phyloP scores from a whole-genome alignment of 108 stramenopile genomes.

The Stephanodiscus minutulus region DNA sequence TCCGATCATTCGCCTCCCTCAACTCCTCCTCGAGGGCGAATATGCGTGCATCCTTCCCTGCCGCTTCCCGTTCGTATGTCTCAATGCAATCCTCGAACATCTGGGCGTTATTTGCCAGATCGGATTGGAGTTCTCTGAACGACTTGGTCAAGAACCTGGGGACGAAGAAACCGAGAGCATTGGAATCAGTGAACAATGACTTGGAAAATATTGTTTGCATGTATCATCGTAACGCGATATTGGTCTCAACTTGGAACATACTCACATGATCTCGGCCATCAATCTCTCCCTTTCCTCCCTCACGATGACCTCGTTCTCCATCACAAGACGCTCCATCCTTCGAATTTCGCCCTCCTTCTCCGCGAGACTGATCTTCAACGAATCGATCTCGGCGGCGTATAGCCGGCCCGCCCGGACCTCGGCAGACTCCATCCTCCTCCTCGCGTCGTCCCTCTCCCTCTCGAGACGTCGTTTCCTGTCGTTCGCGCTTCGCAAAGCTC shows the following conservation, averaged over 20 bases:
- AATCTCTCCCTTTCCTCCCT: constrained; percentile 30
- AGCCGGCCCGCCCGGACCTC: constrained; percentile 14
- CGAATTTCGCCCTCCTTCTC: constrained; percentile 34
- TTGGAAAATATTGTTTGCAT: not conserved
- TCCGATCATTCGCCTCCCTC: constrained; percentile 16
- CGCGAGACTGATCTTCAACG: constrained; percentile 18
- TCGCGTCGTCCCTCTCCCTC: constrained; percentile 9
- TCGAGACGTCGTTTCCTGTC: constrained; percentile 18
- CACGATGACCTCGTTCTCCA: constrained; percentile 19
- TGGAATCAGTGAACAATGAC: not conserved
- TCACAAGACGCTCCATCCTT: constrained; percentile 15
- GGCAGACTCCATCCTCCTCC: constrained; percentile 17
- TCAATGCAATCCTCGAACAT: constrained; percentile 26
- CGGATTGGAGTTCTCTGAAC: constrained; percentile 17
- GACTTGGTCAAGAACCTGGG: constrained; percentile 34
- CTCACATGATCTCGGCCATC: constrained; percentile 38
- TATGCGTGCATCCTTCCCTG: constrained; percentile 26
- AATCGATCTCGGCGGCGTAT: constrained; percentile 22
- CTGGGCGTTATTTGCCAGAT: constrained; percentile 18
- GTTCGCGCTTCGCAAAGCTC: constrained; percentile 22
- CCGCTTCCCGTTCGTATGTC: constrained; percentile 28
- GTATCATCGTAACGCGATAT: not conserved
- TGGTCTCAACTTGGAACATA: not conserved
- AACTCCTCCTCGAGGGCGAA: constrained; percentile 17
- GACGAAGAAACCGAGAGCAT: not conserved